These are phyloP conservation scores for Hondaea fermentalgiana DNA, from an alignment of 108 stramenopile species.

Conservation along the genomic window DNA sequence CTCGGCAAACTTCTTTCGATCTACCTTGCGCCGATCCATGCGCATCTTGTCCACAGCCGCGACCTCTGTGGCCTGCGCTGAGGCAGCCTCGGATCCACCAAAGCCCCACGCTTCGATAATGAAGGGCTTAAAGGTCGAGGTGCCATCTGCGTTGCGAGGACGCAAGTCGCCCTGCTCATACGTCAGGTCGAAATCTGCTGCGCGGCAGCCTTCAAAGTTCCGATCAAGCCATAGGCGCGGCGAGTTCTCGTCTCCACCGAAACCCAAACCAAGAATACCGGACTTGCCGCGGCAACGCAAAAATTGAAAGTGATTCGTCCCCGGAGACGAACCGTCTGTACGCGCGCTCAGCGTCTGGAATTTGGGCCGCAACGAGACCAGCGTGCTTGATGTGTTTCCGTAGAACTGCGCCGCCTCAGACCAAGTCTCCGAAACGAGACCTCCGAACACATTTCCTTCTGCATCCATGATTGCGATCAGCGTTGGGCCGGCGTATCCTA, in stretches of 20 bases:
- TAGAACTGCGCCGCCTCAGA: background rate
- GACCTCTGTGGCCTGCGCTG: background rate
- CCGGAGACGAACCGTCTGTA: background rate
- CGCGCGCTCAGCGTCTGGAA: background rate
- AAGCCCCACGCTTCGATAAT: background rate
- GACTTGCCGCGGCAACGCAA: background rate
- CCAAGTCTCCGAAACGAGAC: background rate
- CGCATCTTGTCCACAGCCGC: background rate
- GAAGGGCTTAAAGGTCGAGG: background rate
- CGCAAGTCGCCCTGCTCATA: conserved; percentile 6
- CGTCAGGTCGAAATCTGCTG: background rate
- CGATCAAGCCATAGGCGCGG: background rate
- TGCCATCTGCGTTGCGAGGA: background rate
- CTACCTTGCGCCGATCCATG: background rate
- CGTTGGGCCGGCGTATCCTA: background rate
- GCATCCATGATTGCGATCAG: background rate
- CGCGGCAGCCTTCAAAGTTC: background rate
- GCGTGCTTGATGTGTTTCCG: background rate
- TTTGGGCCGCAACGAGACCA: background rate
- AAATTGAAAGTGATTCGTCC: background rate
- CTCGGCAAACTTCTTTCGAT: conserved; percentile 17
- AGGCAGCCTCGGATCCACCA: background rate
- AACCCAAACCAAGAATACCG: background rate
- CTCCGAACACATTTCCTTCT: background rate
- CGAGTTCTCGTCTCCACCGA: background rate